These are phyloP conservation scores for Protomyces inundatus DNA, from an alignment of 1,139 yeast species.

Conservation along the genomic window DNA sequence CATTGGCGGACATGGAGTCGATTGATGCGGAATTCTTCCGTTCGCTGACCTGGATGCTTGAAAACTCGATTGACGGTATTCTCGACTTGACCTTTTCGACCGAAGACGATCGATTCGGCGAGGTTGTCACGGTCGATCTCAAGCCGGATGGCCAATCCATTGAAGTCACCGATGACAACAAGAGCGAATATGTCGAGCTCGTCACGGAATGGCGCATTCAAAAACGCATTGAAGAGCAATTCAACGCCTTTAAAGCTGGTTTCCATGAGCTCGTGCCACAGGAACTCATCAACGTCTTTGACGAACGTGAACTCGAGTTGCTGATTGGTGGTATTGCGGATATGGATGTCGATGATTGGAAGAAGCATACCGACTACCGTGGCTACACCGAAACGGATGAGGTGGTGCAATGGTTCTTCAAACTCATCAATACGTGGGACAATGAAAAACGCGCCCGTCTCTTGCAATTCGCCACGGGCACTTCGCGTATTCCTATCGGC, in stretches of 20 bases:
- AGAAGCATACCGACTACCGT: conserved; percentile 94
- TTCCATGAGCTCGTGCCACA: conserved; percentile 96
- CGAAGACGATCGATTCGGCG: conserved; percentile 96
- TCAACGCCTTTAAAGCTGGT: conserved; percentile 92
- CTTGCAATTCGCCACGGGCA: conserved; percentile 95
- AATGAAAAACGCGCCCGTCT: conserved; percentile 93
- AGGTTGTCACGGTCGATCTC: conserved; percentile 80
- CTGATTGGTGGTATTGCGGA: conserved; percentile 98
- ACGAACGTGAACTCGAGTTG: conserved; percentile 92
- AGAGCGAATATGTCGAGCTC: conserved; percentile 89
- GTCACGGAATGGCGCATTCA: conserved; percentile 95
- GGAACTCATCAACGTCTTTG: conserved; percentile 91
- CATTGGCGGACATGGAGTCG: conserved; percentile 96
- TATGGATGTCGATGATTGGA: conserved; percentile 97
- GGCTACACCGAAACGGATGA: conserved; percentile 96
- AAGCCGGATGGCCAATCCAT: conserved; percentile 82
- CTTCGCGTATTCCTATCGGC: conserved; percentile 96
- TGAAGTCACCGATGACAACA: conserved; percentile 89
- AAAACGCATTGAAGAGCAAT: conserved; percentile 90
- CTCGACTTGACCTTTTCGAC: conserved; percentile 87
- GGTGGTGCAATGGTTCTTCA: conserved; percentile 42
- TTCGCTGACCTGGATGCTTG: conserved; percentile 91
- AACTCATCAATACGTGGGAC: conserved; percentile 82
- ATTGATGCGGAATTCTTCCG: conserved; percentile 95
- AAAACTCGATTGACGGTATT: conserved; percentile 82